Evolutionary conservation across 306 rosid species (phyloP).

Genomic region (Citrullus colocynthis): DNA sequence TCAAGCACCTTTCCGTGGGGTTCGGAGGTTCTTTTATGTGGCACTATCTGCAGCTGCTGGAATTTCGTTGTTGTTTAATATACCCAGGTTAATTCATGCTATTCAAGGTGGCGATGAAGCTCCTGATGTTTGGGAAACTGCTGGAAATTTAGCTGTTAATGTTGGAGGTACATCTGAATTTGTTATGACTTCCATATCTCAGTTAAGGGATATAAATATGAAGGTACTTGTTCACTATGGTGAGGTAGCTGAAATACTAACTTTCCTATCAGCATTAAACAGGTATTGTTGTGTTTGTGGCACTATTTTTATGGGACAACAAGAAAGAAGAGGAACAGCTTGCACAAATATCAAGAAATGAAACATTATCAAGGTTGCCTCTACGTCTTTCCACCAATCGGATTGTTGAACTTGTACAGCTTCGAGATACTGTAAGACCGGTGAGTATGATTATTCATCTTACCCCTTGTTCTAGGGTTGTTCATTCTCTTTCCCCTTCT

Average conservation of each 20-base stretch:
- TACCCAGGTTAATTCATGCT: conserved; percentile 62
- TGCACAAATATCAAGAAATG: conserved; percentile 73
- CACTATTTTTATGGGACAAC: conserved; percentile 85
- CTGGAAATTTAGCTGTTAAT: conserved; percentile 85
- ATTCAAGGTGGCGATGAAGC: conserved; percentile 69
- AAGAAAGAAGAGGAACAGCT: conserved; percentile 95
- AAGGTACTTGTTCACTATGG: neutral
- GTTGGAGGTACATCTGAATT: conserved; percentile 53
- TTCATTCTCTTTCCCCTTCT: neutral
- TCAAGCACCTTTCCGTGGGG: conserved; percentile 96
- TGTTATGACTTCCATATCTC: conserved; percentile 5
- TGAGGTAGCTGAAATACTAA: conserved; percentile 23
- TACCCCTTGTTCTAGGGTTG: neutral
- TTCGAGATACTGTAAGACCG: conserved; percentile 84
- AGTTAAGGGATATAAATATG: neutral
- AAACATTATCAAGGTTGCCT: conserved; percentile 85
- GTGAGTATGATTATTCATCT: conserved; percentile 34
- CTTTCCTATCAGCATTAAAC: conserved; percentile 53
- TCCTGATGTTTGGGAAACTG: conserved; percentile 73
- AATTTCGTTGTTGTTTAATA: conserved; percentile 55
- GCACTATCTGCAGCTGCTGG: conserved; percentile 90
- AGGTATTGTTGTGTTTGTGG: conserved; percentile 71
- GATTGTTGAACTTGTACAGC: conserved; percentile 91
- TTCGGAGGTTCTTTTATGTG: conserved; percentile 74
- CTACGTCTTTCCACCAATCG: conserved; percentile 93